Percentiles rank a stretch among this genome's conserved stretches.
phyloP scores from a whole-genome alignment of 768 basidiomycete genomes.

The Pleurotus pulmonarius region DNA sequence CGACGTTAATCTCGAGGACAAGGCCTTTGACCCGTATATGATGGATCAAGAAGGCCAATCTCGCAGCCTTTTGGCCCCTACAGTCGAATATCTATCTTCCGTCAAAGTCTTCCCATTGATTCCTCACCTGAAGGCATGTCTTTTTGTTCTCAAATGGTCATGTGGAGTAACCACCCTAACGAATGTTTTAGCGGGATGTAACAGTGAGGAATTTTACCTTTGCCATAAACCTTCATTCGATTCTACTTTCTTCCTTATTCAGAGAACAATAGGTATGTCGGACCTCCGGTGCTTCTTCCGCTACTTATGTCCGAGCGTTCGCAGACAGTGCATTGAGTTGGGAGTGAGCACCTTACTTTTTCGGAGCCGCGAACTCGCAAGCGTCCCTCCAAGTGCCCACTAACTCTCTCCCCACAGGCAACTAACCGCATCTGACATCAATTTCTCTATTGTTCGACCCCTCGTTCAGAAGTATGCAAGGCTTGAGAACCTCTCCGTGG shows the following conservation, averaged over 20 bases:
- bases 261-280: slow-evolving; percentile 42
- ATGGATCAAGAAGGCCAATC: slow-evolving; percentile 44
- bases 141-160: not conserved
- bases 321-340: slow-evolving; percentile 72
- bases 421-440: slow-evolving; percentile 78
- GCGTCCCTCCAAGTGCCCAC: not conserved
- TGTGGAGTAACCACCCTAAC: not conserved
- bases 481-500: slow-evolving; percentile 68
- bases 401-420: slow-evolving; percentile 41
- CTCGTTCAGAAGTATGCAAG: slow-evolving; percentile 76
- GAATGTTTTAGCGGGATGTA: slow-evolving; percentile 42
- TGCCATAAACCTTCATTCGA: slow-evolving; percentile 1
- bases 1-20: not conserved
- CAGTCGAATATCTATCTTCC: slow-evolving; percentile 52
- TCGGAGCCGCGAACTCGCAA: not conserved
- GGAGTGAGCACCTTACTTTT: slow-evolving; percentile 50
- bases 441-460: slow-evolving; percentile 76
- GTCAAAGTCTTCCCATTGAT: slow-evolving; percentile 83
- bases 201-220: slow-evolving; percentile 41
- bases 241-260: slow-evolving; percentile 20
- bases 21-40: slow-evolving; percentile 13
- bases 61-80: slow-evolving; percentile 46
- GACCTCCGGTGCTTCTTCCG: slow-evolving; percentile 7
- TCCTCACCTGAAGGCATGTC: slow-evolving; percentile 47
- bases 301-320: slow-evolving; percentile 13